Percentiles rank a stretch among this genome's conserved stretches.
These are phyloP conservation scores for Plasmodium reichenowi DNA, from an alignment of 169 alveolate species.

Conservation along the genomic window DNA sequence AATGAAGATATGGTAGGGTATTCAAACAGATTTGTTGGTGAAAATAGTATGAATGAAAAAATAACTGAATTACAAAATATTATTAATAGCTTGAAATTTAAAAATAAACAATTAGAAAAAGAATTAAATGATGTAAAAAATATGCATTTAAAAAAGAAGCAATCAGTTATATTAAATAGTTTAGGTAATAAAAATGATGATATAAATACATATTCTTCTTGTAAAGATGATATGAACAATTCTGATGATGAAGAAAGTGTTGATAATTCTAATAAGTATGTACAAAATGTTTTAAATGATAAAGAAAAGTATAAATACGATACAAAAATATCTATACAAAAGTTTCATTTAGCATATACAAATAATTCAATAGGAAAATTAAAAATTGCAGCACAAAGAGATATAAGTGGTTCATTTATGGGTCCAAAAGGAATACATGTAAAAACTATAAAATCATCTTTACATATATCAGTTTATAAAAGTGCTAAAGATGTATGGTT, in stretches of 20 bases:
- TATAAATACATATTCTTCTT: slow-evolving; percentile 42
- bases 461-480: slow-evolving; percentile 58
- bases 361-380: slow-evolving; percentile 61
- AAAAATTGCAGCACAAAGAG: slow-evolving; percentile 67
- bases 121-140: slow-evolving; percentile 51
- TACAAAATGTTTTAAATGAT: slow-evolving; percentile 50
- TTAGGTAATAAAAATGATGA: slow-evolving; percentile 38
- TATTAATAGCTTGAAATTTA: slow-evolving; percentile 45
- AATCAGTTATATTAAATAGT: slow-evolving; percentile 27
- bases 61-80: slow-evolving; percentile 37
- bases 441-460: slow-evolving; percentile 58
- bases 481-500: slow-evolving; percentile 74
- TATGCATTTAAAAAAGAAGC: slow-evolving; percentile 57
- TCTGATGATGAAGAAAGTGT: slow-evolving; percentile 36
- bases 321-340: slow-evolving; percentile 53
- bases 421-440: slow-evolving; percentile 68
- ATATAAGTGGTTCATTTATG: slow-evolving; percentile 67
- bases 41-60: slow-evolving; percentile 10
- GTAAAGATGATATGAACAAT: slow-evolving; percentile 51
- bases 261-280: slow-evolving; percentile 21
- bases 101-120: slow-evolving; percentile 51
- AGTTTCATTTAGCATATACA: slow-evolving; percentile 62
- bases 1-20: slow-evolving; percentile 32
- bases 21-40: neutral
- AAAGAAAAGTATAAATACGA: slow-evolving; percentile 58